These are phyloP conservation scores for Geranium rotundifolium DNA, from an alignment of 345 rosid genomes.

Conservation along the genomic window DNA sequence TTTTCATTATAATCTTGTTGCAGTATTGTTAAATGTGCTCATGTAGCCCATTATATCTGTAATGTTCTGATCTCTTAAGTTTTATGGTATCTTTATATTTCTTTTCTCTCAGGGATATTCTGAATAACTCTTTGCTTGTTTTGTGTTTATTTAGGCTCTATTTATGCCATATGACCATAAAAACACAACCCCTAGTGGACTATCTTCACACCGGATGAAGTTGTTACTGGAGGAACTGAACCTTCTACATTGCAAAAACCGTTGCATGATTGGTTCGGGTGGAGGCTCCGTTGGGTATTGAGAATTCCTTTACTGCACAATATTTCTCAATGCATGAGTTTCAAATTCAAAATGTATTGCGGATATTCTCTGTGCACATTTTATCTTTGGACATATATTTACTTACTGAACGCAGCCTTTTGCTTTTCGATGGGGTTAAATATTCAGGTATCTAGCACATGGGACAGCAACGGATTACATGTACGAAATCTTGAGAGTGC, in stretches of 20 bases:
- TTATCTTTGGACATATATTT: background rate
- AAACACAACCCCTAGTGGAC: conserved; percentile 71
- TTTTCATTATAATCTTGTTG: too few relatives aligned
- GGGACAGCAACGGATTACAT: conserved; percentile 98
- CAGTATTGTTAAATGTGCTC: too few relatives aligned
- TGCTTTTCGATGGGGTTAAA: conserved; percentile 1
- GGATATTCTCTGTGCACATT: background rate
- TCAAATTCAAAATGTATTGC: too few relatives aligned
- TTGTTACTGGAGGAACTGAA: conserved; percentile 64
- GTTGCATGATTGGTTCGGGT: conserved; percentile 84
- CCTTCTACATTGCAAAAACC: conserved; percentile 57
- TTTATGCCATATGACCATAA: conserved; percentile 98
- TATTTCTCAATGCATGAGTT: too few relatives aligned
- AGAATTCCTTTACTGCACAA: too few relatives aligned
- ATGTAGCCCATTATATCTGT: too few relatives aligned
- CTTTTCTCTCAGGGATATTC: too few relatives aligned
- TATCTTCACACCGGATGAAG: conserved; percentile 47
- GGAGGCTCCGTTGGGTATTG: conserved; percentile 71
- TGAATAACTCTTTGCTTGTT: background rate
- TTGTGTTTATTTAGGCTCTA: conserved; percentile 44
- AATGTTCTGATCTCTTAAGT: too few relatives aligned
- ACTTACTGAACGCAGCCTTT: background rate
- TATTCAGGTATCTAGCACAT: conserved; percentile 80
- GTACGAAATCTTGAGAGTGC: conserved; percentile 66
- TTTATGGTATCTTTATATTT: too few relatives aligned